Percentiles rank a stretch among this genome's conserved stretches.
Conservation (phyloP, 129 eudicot species). For the Gnaphalium uliginosum region DNA sequence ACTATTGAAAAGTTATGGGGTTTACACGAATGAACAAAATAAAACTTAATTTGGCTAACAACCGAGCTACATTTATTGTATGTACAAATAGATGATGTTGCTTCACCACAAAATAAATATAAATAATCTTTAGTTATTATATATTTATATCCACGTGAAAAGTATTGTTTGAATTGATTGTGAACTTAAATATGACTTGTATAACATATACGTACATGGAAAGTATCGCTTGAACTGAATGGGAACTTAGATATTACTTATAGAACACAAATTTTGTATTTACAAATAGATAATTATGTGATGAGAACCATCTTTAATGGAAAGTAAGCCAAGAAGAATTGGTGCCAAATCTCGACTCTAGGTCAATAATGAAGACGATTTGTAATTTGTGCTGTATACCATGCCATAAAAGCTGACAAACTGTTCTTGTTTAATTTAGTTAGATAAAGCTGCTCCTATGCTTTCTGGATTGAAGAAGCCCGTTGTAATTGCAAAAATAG, state of each 20-base stretch:
- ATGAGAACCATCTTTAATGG: background rate
- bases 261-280: background rate
- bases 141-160: background rate
- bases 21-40: background rate
- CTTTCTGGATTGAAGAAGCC: constrained; percentile 82
- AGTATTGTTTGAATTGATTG: background rate
- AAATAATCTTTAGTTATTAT: background rate
- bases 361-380: constrained; percentile 10
- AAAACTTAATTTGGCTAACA: background rate
- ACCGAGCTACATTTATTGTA: background rate
- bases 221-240: background rate
- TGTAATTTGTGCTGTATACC: constrained; percentile 7
- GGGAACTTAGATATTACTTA: background rate
- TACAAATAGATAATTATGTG: background rate
- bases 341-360: constrained; percentile 5
- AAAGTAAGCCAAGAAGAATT: background rate
- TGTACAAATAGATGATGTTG: background rate
- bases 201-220: background rate
- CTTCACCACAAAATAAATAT: background rate
- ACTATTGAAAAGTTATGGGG: background rate
- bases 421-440: constrained; percentile 50
- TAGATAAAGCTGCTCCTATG: constrained; percentile 89
- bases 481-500: constrained; percentile 76
- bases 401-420: constrained; percentile 33
- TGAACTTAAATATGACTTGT: background rate